A percentile compares a stretch with the other conserved stretches of the same genome.
Conservation (phyloP, 768 basidiomycete genomes). For the Phanerochaete carnosa region DNA sequence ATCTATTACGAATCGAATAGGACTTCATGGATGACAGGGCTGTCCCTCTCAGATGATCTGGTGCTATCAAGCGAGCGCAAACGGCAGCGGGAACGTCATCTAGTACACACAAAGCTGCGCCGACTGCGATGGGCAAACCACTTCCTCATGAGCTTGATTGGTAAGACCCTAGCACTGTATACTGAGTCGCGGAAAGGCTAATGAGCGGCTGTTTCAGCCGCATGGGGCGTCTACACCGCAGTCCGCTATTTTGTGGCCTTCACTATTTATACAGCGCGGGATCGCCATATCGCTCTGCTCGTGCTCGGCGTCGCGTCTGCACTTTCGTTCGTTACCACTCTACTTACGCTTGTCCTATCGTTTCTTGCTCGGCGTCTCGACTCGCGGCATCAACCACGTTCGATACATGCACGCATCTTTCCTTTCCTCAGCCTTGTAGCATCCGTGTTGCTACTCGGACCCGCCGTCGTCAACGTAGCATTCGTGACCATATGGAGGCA, state of each 20-base stretch:
- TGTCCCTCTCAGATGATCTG: conserved; percentile 30
- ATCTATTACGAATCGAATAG: conserved; percentile 35
- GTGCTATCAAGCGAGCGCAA: conserved; percentile 29
- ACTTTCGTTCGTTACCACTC: conserved; percentile 36
- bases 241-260: conserved; percentile 67
- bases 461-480: conserved; percentile 53
- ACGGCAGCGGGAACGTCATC: conserved; percentile 23
- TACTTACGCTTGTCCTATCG: conserved; percentile 41
- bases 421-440: conserved; percentile 39
- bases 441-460: conserved; percentile 45
- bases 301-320: conserved; percentile 47
- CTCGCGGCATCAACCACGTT: conserved; percentile 26
- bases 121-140: conserved; percentile 28
- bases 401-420: conserved; percentile 28
- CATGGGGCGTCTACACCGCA: conserved; percentile 60
- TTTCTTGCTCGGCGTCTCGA: conserved; percentile 35
- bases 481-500: conserved; percentile 54
- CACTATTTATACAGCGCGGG: conserved; percentile 32
- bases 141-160: conserved; percentile 32
- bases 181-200: neutral
- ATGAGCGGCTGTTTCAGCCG: conserved; percentile 30
- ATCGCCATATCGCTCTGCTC: conserved; percentile 42
- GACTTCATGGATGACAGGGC: conserved; percentile 27
- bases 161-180: conserved; percentile 23
- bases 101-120: conserved; percentile 31